These are phyloP conservation scores for Neurospora sp. DNA, from an alignment of 2,329 filamentous ascomycete species.

Conservation along the genomic window DNA sequence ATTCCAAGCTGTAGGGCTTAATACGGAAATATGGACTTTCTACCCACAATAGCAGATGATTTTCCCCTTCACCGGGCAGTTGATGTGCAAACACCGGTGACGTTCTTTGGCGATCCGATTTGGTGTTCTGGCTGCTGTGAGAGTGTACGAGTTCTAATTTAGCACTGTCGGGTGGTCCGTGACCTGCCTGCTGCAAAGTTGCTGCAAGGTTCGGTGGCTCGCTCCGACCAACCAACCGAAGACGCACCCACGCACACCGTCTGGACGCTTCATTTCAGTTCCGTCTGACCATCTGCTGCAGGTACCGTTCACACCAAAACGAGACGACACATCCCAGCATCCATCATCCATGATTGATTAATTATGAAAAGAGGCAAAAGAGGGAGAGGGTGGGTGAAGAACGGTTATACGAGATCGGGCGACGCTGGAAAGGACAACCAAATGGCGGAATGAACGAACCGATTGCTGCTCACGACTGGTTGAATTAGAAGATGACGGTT, in stretches of 20 bases:
- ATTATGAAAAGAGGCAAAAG: not conserved
- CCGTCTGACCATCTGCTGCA: not conserved
- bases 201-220: not conserved
- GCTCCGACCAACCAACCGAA: not conserved
- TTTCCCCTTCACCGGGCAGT: not conserved
- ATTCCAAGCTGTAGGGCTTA: not conserved
- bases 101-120: not conserved
- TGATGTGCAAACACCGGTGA: not conserved
- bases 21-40: not conserved
- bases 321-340: not conserved
- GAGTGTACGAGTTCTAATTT: not conserved
- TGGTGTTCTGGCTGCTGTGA: not conserved
- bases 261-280: not conserved
- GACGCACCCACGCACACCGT: not conserved
- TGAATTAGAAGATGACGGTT: not conserved
- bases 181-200: not conserved
- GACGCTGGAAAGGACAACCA: not conserved
- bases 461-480: not conserved
- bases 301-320: not conserved
- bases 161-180: not conserved
- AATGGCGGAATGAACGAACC: not conserved
- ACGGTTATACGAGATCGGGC: not conserved
- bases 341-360: not conserved
- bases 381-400: not conserved
- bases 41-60: not conserved